Evolutionary conservation across 805 yeast species (phyloP).

Genomic region (Nakazawaea laoshanensis): DNA sequence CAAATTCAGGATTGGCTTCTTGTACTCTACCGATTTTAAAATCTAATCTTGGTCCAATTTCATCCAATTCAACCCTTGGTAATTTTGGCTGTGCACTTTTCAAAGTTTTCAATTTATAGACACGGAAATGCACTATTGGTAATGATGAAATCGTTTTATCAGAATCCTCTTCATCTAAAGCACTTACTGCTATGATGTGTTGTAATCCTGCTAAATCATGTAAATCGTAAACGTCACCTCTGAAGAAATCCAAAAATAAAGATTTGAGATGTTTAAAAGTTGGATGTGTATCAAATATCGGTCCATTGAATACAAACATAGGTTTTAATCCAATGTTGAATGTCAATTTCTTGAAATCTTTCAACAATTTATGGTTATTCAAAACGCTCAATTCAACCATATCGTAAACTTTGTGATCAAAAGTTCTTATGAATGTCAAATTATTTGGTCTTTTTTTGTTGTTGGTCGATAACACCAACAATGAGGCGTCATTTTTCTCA

Average conservation of each 20-base stretch:
- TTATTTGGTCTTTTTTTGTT: slow-evolving; percentile 93
- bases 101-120: slow-evolving; percentile 75
- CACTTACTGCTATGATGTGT: slow-evolving; percentile 75
- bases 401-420: slow-evolving; percentile 84
- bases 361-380: slow-evolving; percentile 59
- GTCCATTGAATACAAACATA: slow-evolving; percentile 88
- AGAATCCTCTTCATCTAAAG: slow-evolving; percentile 67
- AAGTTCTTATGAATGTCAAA: slow-evolving; percentile 80
- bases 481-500: slow-evolving; percentile 88
- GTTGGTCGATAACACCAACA: slow-evolving; percentile 68
- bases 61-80: slow-evolving; percentile 91
- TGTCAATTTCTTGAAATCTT: slow-evolving; percentile 74
- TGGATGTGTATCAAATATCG: slow-evolving; percentile 85
- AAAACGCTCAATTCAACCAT: slow-evolving; percentile 84
- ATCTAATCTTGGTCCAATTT: slow-evolving; percentile 92
- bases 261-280: slow-evolving; percentile 80
- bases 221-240: slow-evolving; percentile 72
- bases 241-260: slow-evolving; percentile 80
- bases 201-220: slow-evolving; percentile 95
- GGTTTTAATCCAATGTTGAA: slow-evolving; percentile 90
- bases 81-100: slow-evolving; percentile 73
- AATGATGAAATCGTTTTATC: slow-evolving; percentile 54
- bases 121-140: slow-evolving; percentile 85
- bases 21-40: slow-evolving; percentile 85
- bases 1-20: slow-evolving; percentile 77